phyloP scores from a whole-genome alignment of 768 basidiomycete genomes.

The Postia placenta region DNA sequence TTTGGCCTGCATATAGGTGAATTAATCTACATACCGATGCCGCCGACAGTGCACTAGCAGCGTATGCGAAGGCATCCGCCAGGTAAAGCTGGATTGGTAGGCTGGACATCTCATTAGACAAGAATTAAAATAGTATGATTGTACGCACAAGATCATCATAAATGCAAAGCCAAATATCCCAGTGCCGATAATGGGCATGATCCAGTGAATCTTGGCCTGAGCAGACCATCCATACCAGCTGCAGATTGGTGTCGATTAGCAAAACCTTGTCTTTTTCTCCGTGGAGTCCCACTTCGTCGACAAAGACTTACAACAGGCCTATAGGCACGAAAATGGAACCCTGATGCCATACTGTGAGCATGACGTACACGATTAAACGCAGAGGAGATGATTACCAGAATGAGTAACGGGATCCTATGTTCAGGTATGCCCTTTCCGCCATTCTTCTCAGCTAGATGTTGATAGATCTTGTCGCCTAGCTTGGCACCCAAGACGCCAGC shows the following conservation, averaged over 20 bases:
- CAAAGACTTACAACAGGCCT: background rate
- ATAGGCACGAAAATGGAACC: too few relatives aligned
- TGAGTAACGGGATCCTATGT: slow-evolving; percentile 69
- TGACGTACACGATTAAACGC: too few relatives aligned
- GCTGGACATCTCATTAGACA: background rate
- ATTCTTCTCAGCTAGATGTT: slow-evolving; percentile 23
- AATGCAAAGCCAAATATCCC: background rate
- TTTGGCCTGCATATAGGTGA: too few relatives aligned
- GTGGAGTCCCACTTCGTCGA: background rate
- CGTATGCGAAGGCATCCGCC: slow-evolving; percentile 63
- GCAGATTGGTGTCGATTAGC: background rate
- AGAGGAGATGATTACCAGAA: too few relatives aligned
- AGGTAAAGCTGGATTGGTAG: slow-evolving; percentile 44
- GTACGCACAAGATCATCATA: background rate
- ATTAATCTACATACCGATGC: slow-evolving; percentile 42
- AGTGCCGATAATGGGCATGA: slow-evolving; percentile 41
- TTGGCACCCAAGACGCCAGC: slow-evolving; percentile 25
- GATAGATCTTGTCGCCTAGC: slow-evolving; percentile 27
- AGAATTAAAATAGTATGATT: background rate
- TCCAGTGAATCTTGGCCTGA: slow-evolving; percentile 58
- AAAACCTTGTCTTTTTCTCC: too few relatives aligned
- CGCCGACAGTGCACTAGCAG: slow-evolving; percentile 59
- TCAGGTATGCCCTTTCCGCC: slow-evolving; percentile 67
- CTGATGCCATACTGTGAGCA: too few relatives aligned
- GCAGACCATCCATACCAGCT: slow-evolving; percentile 88